Evolutionary conservation across 371 early-diverging fungal genomes (phyloP).

Genomic region (Racocetra persica): DNA sequence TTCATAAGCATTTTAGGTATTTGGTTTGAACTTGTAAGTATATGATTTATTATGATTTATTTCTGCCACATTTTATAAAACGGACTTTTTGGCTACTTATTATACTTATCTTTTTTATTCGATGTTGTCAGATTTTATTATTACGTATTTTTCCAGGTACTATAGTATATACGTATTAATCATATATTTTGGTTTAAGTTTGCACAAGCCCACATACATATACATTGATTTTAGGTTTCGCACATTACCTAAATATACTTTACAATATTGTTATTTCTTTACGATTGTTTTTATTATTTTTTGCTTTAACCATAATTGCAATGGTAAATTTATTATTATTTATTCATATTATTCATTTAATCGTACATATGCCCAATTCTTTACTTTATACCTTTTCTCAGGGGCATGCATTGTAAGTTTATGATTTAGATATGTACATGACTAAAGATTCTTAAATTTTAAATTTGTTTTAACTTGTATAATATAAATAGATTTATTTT

Average conservation of each 20-base stretch:
- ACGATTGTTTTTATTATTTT: background rate
- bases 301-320: background rate
- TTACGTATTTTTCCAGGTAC: background rate
- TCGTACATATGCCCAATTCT: too few relatives aligned
- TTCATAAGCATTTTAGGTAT: background rate
- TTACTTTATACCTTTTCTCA: too few relatives aligned
- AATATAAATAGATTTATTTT: slow-evolving; percentile 8
- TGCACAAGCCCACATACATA: too few relatives aligned
- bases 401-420: too few relatives aligned
- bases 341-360: too few relatives aligned
- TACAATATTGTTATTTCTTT: background rate
- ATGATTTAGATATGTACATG: background rate
- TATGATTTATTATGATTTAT: background rate
- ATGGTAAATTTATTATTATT: background rate
- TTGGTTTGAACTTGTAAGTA: slow-evolving; percentile 22
- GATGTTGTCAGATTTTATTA: background rate
- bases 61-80: background rate
- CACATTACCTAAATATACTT: background rate
- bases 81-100: too few relatives aligned
- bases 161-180: background rate
- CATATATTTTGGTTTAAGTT: background rate
- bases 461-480: background rate
- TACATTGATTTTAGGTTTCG: background rate
- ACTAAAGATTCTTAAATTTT: background rate
- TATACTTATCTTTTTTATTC: background rate